A percentile compares a stretch with the other conserved stretches of the same genome.
Conservation (phyloP, 169 alveolate genomes). For the Cryptosporidium muris region DNA sequence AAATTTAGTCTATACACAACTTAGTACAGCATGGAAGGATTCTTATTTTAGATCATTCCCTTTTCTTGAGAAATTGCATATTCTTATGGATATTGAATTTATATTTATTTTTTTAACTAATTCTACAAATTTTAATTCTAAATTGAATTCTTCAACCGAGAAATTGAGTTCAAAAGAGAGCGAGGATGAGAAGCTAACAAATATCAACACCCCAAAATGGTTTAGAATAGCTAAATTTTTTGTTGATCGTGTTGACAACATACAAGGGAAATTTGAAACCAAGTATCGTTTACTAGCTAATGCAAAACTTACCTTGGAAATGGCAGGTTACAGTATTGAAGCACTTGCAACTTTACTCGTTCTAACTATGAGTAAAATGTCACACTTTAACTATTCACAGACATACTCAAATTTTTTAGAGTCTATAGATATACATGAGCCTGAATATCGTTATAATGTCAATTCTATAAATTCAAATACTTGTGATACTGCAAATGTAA, state of each 20-base stretch:
- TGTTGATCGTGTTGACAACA: constrained; percentile 34
- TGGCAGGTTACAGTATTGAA: constrained; percentile 32
- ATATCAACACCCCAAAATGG: constrained; percentile 10
- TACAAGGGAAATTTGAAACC: constrained; percentile 3
- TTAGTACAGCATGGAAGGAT: constrained; percentile 34
- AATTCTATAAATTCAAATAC: neutral
- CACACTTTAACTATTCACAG: constrained; percentile 8
- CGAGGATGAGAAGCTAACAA: neutral
- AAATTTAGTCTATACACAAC: constrained; percentile 15
- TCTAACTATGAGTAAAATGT: constrained; percentile 34
- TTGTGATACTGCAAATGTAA: neutral
- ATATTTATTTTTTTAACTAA: constrained; percentile 16
- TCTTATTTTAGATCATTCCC: constrained; percentile 9
- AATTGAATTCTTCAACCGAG: too few species aligned
- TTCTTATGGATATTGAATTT: constrained; percentile 60
- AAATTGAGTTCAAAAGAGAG: neutral
- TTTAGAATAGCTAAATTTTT: constrained; percentile 22
- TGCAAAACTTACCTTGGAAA: constrained; percentile 40
- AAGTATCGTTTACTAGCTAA: constrained; percentile 41
- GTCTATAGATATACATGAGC: constrained; percentile 54
- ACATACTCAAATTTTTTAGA: constrained; percentile 28
- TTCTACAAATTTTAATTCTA: neutral
- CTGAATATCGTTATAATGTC: neutral
- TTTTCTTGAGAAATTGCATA: constrained; percentile 31
- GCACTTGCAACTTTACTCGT: constrained; percentile 39